Percentiles rank a stretch among this genome's conserved stretches.
Evolutionary conservation across 2,329 filamentous ascomycete genomes (phyloP).

Genomic region (Venturia nashicola): DNA sequence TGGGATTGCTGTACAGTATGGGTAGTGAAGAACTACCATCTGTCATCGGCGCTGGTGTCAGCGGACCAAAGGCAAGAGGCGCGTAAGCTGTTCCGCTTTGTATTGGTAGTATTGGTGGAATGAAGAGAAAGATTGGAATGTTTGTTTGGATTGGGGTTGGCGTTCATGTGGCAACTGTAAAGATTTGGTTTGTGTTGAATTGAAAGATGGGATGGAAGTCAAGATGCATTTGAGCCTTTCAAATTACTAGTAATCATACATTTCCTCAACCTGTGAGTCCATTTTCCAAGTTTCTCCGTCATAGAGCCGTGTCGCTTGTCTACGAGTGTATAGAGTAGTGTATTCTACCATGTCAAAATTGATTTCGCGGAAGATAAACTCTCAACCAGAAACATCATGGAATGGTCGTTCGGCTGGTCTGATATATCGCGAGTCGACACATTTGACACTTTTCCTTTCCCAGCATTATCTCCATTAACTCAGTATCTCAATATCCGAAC

Average conservation of each 20-base stretch:
- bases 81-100: not conserved
- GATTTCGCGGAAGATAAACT: no score
- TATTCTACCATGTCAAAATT: no score
- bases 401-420: no score
- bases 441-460: no score
- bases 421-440: no score
- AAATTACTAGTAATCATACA: not conserved
- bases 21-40: conserved; percentile 81
- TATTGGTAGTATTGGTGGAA: not conserved
- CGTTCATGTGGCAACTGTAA: not conserved
- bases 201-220: not conserved
- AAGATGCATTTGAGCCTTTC: not conserved
- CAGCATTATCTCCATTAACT: no score
- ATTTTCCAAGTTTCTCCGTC: no score
- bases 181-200: not conserved
- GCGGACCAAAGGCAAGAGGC: conserved; percentile 34
- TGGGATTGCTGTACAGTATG: conserved; percentile 70
- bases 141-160: not conserved
- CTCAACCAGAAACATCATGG: no score
- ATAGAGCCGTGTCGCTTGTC: no score
- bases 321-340: no score
- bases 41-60: conserved; percentile 92
- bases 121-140: not conserved
- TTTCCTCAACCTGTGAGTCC: not conserved
- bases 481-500: no score